A percentile compares a stretch with the other conserved stretches of the same genome.
Evolutionary conservation across 31 red algal species (phyloP).

Genomic region (Endocladia muricata): DNA sequence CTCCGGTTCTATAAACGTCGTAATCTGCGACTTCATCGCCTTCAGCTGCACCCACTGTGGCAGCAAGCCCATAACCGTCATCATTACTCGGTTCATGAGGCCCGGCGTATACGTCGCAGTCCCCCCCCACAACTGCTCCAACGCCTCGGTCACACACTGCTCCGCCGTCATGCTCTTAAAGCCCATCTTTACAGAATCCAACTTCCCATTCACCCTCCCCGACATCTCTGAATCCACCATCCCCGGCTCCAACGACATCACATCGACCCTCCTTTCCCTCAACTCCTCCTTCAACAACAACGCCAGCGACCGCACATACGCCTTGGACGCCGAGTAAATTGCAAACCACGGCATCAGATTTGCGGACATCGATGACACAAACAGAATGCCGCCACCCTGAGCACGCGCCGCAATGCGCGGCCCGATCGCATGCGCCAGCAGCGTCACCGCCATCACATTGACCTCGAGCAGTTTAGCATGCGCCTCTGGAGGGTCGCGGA

Average conservation of each 20-base stretch:
- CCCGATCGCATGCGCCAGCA: constrained; percentile 60
- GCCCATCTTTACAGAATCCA: not conserved
- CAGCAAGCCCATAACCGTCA: not conserved
- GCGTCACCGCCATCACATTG: constrained; percentile 61
- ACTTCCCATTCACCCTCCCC: not conserved
- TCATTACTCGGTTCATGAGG: not conserved
- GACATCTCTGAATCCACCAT: constrained; percentile 6
- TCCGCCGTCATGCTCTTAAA: not conserved
- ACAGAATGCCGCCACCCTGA: constrained; percentile 12
- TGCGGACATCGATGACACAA: constrained; percentile 6
- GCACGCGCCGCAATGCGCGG: constrained; percentile 29
- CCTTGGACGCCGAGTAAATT: constrained; percentile 14
- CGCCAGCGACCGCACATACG: constrained; percentile 4
- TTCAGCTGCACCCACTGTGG: not conserved
- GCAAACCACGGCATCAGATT: constrained; percentile 3
- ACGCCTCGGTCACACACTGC: not conserved
- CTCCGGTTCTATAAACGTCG: no score
- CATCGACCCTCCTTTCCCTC: not conserved
- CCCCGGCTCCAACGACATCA: constrained; percentile 10
- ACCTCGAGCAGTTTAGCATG: constrained; percentile 61
- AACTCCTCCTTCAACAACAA: constrained; percentile 1
- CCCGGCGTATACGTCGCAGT: not conserved
- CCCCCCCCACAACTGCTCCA: not conserved
- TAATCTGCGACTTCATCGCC: no score
- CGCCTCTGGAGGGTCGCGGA: constrained; percentile 19